A percentile compares a stretch with the other conserved stretches of the same genome.
Conservation (phyloP, 2,329 filamentous ascomycete species). For the Fusarium dimerum region DNA sequence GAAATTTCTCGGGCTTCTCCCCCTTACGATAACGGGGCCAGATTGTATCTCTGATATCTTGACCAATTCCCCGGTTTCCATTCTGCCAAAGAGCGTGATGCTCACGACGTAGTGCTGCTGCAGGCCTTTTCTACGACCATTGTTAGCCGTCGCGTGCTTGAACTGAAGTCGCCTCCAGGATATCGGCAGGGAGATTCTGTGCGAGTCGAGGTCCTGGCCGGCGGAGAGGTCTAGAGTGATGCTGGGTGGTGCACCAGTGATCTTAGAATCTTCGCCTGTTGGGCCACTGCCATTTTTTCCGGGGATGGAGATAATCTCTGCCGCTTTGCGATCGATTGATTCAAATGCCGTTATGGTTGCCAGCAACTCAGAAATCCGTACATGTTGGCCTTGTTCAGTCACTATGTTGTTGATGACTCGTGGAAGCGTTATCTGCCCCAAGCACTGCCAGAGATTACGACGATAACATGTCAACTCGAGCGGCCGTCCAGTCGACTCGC, state of each 20-base stretch:
- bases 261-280: conserved; percentile 51
- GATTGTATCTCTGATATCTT: conserved; percentile 84
- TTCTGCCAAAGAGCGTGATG: conserved; percentile 77
- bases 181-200: conserved; percentile 78
- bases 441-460: conserved; percentile 92
- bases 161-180: conserved; percentile 96
- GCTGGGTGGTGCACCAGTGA: conserved; percentile 52
- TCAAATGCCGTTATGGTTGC: conserved; percentile 84
- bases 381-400: conserved; percentile 74
- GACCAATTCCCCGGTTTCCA: conserved; percentile 66
- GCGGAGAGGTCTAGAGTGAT: conserved; percentile 56
- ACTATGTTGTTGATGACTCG: conserved; percentile 67
- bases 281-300: conserved; percentile 79
- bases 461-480: conserved; percentile 93
- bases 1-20: conserved; percentile 90
- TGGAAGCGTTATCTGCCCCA: conserved; percentile 82
- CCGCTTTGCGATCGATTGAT: conserved; percentile 86
- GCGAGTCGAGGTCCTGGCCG: conserved; percentile 73
- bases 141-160: conserved; percentile 94
- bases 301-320: conserved; percentile 94
- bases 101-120: conserved; percentile 94
- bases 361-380: conserved; percentile 75
- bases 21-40: conserved; percentile 91
- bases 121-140: conserved; percentile 87
- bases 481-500: conserved; percentile 57